phyloP scores from a whole-genome alignment of 1,139 yeast species.

The Pichiaceae sp. region DNA sequence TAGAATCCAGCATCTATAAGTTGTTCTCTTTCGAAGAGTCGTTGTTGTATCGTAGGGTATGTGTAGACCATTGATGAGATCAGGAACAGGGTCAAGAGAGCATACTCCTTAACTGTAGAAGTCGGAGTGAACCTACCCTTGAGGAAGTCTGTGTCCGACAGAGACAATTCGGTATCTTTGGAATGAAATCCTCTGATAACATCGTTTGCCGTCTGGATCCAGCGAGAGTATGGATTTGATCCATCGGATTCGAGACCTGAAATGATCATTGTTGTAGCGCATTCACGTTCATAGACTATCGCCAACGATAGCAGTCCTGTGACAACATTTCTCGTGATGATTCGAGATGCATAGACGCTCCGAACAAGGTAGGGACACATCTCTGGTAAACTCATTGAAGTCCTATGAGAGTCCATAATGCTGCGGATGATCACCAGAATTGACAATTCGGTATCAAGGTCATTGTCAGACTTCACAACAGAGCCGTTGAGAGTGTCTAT shows the following conservation, averaged over 20 bases:
- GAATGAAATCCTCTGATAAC: constrained; percentile 5
- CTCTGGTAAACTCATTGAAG: constrained; percentile 1
- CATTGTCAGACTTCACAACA: constrained; percentile 28
- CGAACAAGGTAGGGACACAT: constrained; percentile 24
- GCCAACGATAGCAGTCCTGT: constrained; percentile 55
- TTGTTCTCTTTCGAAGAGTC: constrained; percentile 32
- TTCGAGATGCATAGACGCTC: constrained; percentile 42
- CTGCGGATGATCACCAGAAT: constrained; percentile 39
- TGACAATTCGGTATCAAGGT: constrained; percentile 40
- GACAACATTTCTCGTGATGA: constrained; percentile 71
- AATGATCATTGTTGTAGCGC: constrained; percentile 11
- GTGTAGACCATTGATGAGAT: constrained; percentile 34
- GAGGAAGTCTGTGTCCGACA: constrained; percentile 5
- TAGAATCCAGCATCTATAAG: constrained; percentile 34
- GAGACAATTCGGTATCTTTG: constrained; percentile 4
- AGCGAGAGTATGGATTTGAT: constrained; percentile 7
- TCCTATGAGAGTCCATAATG: constrained; percentile 36
- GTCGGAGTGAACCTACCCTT: constrained; percentile 6
- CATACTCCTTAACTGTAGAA: constrained; percentile 27
- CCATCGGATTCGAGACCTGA: constrained; percentile 5
- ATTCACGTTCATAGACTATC: constrained; percentile 12
- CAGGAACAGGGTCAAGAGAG: constrained; percentile 36
- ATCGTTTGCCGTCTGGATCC: constrained; percentile 14
- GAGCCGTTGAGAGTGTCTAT: constrained; percentile 11
- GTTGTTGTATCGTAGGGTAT: constrained; percentile 25